phyloP scores from a whole-genome alignment of 176 grass and related monocot species.

The Oryza australiensis region DNA sequence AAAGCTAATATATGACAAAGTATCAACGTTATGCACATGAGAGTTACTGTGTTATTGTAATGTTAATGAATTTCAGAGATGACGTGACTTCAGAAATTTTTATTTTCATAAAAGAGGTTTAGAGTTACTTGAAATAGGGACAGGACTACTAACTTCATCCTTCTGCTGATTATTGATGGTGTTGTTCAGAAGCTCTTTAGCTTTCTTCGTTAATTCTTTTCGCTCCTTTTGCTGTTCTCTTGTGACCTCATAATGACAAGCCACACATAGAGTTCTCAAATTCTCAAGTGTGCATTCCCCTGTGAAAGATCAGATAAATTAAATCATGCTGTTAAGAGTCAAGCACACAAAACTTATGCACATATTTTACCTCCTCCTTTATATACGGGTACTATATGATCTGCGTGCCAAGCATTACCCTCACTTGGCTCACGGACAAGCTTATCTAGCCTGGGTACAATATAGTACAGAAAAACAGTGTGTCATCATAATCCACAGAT shows the following conservation, averaged over 20 bases:
- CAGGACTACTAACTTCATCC: constrained; percentile 52
- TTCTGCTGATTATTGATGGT: constrained; percentile 65
- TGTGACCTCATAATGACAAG: constrained; percentile 76
- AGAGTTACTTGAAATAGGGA: constrained; percentile 15
- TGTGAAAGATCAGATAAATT: constrained; percentile 46
- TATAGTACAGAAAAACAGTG: neutral
- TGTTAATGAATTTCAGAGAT: neutral
- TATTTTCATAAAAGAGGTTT: neutral
- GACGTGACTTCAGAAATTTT: neutral
- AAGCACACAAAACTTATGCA: constrained; percentile 17
- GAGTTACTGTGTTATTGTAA: neutral
- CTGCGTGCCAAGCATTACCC: constrained; percentile 91
- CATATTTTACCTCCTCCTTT: constrained; percentile 77
- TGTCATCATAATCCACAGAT: constrained; percentile 29
- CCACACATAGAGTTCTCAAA: constrained; percentile 96
- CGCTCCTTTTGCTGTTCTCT: constrained; percentile 56
- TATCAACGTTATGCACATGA: neutral
- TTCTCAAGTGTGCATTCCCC: constrained; percentile 93
- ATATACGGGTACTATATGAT: constrained; percentile 86
- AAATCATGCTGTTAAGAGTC: constrained; percentile 12
- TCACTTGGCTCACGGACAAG: constrained; percentile 67
- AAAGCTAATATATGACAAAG: constrained; percentile 20
- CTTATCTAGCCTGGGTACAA: constrained; percentile 63
- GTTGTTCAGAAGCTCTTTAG: constrained; percentile 73
- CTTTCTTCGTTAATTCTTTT: constrained; percentile 55